A percentile compares a stretch with the other conserved stretches of the same genome.
phyloP scores from a whole-genome alignment of 1,284 basidiomycete genomes.

The Caloboletus firmus region DNA sequence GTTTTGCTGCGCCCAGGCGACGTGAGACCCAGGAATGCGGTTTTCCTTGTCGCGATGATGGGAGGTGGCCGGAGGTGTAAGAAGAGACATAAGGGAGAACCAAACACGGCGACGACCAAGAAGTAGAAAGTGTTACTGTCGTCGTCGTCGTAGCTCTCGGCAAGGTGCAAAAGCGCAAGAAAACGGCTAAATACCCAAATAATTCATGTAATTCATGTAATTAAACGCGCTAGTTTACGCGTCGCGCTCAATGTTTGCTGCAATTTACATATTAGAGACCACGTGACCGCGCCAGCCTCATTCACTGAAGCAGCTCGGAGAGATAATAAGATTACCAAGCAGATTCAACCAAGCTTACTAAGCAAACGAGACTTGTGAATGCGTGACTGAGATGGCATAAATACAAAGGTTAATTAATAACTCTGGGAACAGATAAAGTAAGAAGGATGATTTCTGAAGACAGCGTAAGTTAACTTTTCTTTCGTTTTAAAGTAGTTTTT shows the following conservation, averaged over 20 bases:
- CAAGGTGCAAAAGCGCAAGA: constrained; percentile 1
- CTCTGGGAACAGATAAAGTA: too few relatives aligned
- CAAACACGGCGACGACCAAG: constrained; percentile 15
- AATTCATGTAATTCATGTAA: constrained; percentile 20
- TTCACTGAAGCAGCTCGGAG: too few relatives aligned
- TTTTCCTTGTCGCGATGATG: constrained; percentile 59
- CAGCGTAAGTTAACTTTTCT: too few relatives aligned
- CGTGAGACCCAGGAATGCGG: constrained; percentile 43
- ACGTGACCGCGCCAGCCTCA: constrained; percentile 16
- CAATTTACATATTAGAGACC: constrained; percentile 18
- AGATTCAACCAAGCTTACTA: too few relatives aligned
- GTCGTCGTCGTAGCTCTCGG: constrained; percentile 24
- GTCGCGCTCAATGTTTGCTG: constrained; percentile 35
- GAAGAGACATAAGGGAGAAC: constrained; percentile 43
- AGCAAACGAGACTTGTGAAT: too few relatives aligned
- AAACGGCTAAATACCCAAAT: constrained; percentile 33
- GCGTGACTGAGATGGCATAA: too few relatives aligned
- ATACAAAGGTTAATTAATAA: too few relatives aligned
- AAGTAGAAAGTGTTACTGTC: neutral
- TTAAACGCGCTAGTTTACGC: constrained; percentile 40
- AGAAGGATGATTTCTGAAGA: too few relatives aligned
- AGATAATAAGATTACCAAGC: too few relatives aligned
- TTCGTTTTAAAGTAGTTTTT: too few relatives aligned
- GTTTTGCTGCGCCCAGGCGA: constrained; percentile 60
- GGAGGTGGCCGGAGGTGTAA: constrained; percentile 63